Percentiles rank a stretch among this genome's conserved stretches.
Evolutionary conservation across 1,284 basidiomycete species (phyloP).

Genomic region (Phellinidium pouzarii): DNA sequence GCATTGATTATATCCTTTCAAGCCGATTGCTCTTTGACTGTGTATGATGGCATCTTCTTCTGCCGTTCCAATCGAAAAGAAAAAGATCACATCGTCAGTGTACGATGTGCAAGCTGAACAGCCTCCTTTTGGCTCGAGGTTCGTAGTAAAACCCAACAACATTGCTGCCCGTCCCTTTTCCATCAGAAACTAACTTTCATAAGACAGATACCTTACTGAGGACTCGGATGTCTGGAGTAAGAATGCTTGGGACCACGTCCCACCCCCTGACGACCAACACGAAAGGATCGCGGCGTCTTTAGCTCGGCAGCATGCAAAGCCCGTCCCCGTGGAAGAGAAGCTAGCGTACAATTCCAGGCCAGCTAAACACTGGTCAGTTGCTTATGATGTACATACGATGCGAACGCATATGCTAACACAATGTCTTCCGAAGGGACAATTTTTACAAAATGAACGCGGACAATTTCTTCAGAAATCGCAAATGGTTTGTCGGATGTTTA

Average conservation of each 20-base stretch:
- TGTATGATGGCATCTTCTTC: background rate
- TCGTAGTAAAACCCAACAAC: slow-evolving; percentile 14
- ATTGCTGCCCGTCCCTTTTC: slow-evolving; percentile 13
- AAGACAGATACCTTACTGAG: slow-evolving; percentile 52
- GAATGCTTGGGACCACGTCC: slow-evolving; percentile 88
- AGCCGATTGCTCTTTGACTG: too few relatives aligned
- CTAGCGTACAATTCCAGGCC: slow-evolving; percentile 70
- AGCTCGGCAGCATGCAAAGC: slow-evolving; percentile 57
- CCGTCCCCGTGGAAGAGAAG: slow-evolving; percentile 63
- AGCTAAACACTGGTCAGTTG: slow-evolving; percentile 56
- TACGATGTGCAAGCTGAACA: slow-evolving; percentile 49
- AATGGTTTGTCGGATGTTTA: slow-evolving; percentile 51
- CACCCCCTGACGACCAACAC: slow-evolving; percentile 72
- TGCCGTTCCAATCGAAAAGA: slow-evolving; percentile 1
- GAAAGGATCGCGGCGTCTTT: slow-evolving; percentile 64
- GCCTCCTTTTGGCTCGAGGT: slow-evolving; percentile 70
- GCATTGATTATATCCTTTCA: too few relatives aligned
- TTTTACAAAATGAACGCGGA: slow-evolving; percentile 81
- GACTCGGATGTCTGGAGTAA: slow-evolving; percentile 64
- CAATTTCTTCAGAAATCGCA: slow-evolving; percentile 90
- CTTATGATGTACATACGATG: background rate
- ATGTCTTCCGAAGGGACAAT: slow-evolving; percentile 64
- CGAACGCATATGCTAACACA: background rate
- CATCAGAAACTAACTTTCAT: background rate
- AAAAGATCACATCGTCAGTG: slow-evolving; percentile 51